Conservation (phyloP, 495 filamentous ascomycete genomes). For the Trichoderma erinaceum region DNA sequence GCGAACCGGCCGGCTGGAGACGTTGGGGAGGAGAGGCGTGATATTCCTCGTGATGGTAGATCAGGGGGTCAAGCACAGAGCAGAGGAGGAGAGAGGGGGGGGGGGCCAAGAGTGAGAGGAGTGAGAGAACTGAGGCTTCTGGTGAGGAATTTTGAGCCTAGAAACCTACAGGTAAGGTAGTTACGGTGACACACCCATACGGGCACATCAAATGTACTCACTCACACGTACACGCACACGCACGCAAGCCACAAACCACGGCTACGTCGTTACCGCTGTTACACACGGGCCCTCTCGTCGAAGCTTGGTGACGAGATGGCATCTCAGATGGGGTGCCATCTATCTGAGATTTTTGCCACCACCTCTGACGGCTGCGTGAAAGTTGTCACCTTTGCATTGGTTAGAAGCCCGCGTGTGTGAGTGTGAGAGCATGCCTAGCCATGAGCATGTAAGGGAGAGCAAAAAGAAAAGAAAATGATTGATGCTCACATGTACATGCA, state of each 20-base stretch:
- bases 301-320: neutral
- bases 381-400: neutral
- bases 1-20: conserved; percentile 6
- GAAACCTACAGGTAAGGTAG: no score
- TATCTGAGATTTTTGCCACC: neutral
- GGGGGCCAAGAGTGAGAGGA: neutral
- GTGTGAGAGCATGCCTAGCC: no score
- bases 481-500: neutral
- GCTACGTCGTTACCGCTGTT: no score
- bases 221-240: no score
- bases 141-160: no score
- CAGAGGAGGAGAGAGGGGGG: neutral
- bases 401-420: neutral
- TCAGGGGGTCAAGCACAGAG: neutral
- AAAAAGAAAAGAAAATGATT: neutral
- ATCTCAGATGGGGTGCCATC: neutral
- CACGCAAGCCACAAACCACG: no score
- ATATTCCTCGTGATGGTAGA: neutral
- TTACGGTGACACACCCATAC: no score
- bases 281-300: no score
- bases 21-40: neutral
- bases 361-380: neutral
- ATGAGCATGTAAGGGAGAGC: neutral
- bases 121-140: neutral
- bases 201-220: no score